Base-by-base conservation (phyloP, 2,329 filamentous ascomycete genomes). In the Penicillium sp. region DNA sequence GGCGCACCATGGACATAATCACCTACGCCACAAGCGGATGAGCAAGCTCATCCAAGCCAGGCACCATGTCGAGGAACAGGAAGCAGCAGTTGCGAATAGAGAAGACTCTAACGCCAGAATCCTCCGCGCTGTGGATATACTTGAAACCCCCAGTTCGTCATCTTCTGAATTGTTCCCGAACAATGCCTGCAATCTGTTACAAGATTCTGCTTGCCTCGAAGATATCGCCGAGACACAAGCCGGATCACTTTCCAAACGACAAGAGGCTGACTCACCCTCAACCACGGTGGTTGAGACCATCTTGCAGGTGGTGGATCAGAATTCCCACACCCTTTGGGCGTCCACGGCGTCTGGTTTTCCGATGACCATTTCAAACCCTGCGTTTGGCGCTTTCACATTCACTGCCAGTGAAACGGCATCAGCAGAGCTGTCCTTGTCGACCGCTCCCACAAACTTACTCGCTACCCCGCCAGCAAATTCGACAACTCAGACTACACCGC, bases 1-100 rank as follows among this genome's bases (percentile, higher is more conserved):
- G 61, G 53, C 46, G 49, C 61, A 50, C 26, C 56, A 64, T 53
- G 54, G 57, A 41, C 56, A 64, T 52, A 52, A 55, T 41, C 53
- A 60, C 48, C 50, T 42, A 45, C 58, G 61, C 41, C 58, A 60
- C 51, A 54, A 57, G 8, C 60, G 57, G 33, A 54, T 62, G 34
- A 50, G 48, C 45, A 56, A 54, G 39, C 42, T 56, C 18, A 51
- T 57, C 15, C 56, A 49, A 45, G 49, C 57, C 8, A 63, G 47
- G 45, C 58, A 52, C 18, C 61, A 33, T 5, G 43, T 43, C n/a
- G 52, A 57, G 23, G 47, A 45, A 4, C 34, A 36, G 10, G 49
- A 57, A 9, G 42, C 33, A 16, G 44, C 46, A 10, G 4, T n/a
- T 6, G 18, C 26, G 21, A 15, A 42, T 13, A 41, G 21, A 5